Evolutionary conservation across 2,329 filamentous ascomycete species (phyloP), one percentile per base, ranked within the genome.

Genomic region (Xylaria digitata): DNA sequence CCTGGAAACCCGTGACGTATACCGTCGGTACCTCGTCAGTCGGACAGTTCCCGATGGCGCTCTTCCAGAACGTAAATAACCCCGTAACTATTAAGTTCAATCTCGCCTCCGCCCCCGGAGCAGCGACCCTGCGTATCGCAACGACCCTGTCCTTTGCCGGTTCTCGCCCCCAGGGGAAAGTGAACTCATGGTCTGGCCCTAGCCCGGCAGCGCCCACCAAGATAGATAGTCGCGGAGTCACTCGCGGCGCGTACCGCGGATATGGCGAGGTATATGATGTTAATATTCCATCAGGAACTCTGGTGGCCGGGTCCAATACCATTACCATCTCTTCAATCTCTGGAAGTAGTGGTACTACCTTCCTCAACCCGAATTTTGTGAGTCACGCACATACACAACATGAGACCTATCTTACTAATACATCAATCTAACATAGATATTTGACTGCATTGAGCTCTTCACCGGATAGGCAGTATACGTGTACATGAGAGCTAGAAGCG

Each of bases 211-310:
- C 87, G 0, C 89, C 89, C 0, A 83, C 80, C 9, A 89, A 89
- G 78, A 87, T 92, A 55, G 84, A 91, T 74, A 89, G 85, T 4
- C 83, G 89, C 17, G 89, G 89, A 13, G 83, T 91, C 1, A 91
- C 89, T 0, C 82, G 89, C 13, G 89, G 89, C 11, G 87, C 87
- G 0, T 91, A 91, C 73, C 81, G 88, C 7, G 89, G 89, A 0
- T 80, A 82, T 60, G 88, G 88, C 4, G 89, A 92, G 71, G 83
- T 90, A 6, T 91, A 91, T 72, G 83, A 89, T 66, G 84, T 87
- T 52, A 79, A 77, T n/a, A 84, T 91, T 53, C 87, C 89, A 0
- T 78, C 84, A 1, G 88, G 87, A 0, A 88, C 81, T 2, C 81
- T 92, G 53, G 82, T 86, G 7, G 79, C 80, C n/a, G 89, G 89